Conservation (phyloP, 441 rosid species). For the Erodium moschatum region DNA sequence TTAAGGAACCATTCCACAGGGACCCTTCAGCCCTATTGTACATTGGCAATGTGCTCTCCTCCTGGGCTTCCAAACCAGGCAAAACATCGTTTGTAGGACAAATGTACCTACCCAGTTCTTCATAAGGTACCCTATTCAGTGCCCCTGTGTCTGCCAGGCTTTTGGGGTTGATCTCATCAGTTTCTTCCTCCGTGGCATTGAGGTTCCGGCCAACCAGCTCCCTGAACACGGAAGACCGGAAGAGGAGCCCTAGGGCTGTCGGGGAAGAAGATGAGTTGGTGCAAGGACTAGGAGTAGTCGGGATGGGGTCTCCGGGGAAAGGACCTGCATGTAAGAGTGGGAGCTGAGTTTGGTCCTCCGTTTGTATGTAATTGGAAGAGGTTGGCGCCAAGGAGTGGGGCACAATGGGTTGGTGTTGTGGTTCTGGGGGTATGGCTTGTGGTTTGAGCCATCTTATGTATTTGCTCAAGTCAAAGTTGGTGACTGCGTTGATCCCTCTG, state of each 20-base stretch:
- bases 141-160: neutral
- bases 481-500: conserved; percentile 57
- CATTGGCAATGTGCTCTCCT: conserved; percentile 15
- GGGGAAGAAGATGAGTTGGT: conserved; percentile 34
- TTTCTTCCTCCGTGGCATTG: conserved; percentile 19
- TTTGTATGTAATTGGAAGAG: conserved; percentile 17
- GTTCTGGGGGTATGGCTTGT: conserved; percentile 19
- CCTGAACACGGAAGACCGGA: conserved; percentile 46
- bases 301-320: conserved; percentile 7
- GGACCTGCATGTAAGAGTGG: conserved; percentile 23
- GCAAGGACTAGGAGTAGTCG: conserved; percentile 13
- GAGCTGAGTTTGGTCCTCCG: conserved; percentile 17
- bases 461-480: conserved; percentile 43
- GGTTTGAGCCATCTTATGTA: conserved; percentile 43
- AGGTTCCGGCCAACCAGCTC: conserved; percentile 48
- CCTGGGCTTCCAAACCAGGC: conserved; percentile 26
- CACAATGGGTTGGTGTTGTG: neutral
- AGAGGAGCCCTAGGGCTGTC: conserved; percentile 47
- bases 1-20: conserved; percentile 23
- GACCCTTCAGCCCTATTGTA: conserved; percentile 20
- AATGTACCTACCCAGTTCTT: conserved; percentile 14
- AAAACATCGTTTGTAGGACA: conserved; percentile 20
- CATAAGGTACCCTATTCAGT: conserved; percentile 7
- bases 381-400: conserved; percentile 10
- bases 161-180: conserved; percentile 13